These are phyloP conservation scores for Leucogyrophana mollusca DNA, from an alignment of 768 basidiomycete species.

Conservation along the genomic window DNA sequence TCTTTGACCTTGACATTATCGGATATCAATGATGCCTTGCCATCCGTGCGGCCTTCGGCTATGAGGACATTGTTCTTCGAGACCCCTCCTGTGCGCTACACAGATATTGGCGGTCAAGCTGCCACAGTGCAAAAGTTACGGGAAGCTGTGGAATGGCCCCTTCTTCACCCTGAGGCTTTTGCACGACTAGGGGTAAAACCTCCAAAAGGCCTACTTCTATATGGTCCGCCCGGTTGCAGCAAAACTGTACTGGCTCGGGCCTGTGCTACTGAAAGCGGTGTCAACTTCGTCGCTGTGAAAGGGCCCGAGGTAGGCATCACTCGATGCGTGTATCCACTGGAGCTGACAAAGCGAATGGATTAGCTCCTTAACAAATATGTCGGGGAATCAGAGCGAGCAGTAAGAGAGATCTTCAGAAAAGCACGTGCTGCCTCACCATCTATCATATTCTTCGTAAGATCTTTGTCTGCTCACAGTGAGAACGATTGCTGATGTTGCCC, in stretches of 20 bases:
- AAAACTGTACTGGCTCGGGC: constrained; percentile 94
- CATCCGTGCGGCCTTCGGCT: constrained; percentile 84
- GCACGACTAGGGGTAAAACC: constrained; percentile 82
- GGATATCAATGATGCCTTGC: constrained; percentile 73
- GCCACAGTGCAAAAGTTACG: constrained; percentile 79
- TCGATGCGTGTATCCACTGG: too few relatives aligned
- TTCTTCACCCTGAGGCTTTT: constrained; percentile 85
- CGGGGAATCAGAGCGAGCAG: constrained; percentile 93
- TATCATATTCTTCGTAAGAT: constrained; percentile 91
- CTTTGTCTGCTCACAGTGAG: not conserved
- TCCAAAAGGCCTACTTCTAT: constrained; percentile 87
- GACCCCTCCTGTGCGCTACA: constrained; percentile 75
- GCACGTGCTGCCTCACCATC: constrained; percentile 93
- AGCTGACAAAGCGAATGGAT: too few relatives aligned
- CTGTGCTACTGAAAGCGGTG: constrained; percentile 88
- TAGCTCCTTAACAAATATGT: constrained; percentile 96
- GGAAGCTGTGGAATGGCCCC: constrained; percentile 95
- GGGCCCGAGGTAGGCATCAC: constrained; percentile 84
- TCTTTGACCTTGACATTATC: constrained; percentile 47
- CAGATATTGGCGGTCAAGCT: constrained; percentile 88
- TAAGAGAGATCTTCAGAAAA: constrained; percentile 94
- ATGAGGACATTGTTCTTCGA: constrained; percentile 94
- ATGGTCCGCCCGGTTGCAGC: constrained; percentile 96
- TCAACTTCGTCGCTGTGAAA: constrained; percentile 96
- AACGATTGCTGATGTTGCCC: not conserved